phyloP scores from a whole-genome alignment of 2,329 filamentous ascomycete species.

The Colletotrichum tropicale region DNA sequence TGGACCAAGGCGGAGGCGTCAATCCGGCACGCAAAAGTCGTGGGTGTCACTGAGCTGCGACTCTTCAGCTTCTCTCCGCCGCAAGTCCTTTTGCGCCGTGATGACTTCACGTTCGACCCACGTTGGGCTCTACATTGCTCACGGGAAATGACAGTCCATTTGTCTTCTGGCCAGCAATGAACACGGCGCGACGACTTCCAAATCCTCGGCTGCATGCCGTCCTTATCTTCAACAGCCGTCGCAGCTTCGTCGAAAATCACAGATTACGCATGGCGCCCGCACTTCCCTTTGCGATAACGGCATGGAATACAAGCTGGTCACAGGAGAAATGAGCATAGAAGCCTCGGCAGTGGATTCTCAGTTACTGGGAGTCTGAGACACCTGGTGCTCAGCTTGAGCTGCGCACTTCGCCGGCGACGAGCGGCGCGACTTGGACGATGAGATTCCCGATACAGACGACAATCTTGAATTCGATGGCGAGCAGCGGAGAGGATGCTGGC shows the following conservation, averaged over 20 bases:
- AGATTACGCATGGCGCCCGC: accelerated
- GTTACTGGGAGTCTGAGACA: not conserved
- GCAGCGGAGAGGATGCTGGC: no score
- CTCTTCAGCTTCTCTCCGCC: no score
- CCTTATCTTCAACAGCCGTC: not conserved
- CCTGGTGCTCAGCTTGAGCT: not conserved
- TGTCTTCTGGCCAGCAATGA: no score
- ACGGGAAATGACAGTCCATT: accelerated
- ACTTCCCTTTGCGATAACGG: not conserved
- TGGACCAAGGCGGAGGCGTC: no score
- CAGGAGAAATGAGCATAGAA: not conserved
- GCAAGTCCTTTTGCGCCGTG: no score
- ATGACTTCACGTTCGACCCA: no score
- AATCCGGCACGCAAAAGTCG: no score
- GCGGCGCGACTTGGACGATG: no score
- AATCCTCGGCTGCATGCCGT: not conserved
- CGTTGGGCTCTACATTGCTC: no score
- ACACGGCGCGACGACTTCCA: not conserved
- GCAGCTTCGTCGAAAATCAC: accelerated
- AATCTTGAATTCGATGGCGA: no score
- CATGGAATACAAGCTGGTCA: not conserved
- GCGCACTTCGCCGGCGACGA: not conserved
- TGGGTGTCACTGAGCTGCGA: no score
- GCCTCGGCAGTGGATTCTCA: not conserved
- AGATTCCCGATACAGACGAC: no score